These are phyloP conservation scores for Populus pruinosa DNA, from an alignment of 345 rosid species.

Conservation along the genomic window DNA sequence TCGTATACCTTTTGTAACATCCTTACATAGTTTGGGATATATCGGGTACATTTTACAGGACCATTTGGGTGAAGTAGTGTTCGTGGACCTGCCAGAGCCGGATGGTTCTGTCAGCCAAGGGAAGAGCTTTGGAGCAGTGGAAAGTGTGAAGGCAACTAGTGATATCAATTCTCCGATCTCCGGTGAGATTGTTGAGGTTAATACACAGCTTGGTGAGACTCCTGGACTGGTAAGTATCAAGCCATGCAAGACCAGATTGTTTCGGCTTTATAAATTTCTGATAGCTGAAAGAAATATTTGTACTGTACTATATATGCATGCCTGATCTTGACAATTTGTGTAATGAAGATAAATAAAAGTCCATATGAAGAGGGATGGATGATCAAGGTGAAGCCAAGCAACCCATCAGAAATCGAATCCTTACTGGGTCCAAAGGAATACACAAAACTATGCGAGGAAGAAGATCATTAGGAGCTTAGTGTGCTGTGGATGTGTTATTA, in stretches of 20 bases:
- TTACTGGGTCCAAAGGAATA: slow-evolving; percentile 77
- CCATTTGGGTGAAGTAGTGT: slow-evolving; percentile 94
- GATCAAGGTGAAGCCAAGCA: slow-evolving; percentile 89
- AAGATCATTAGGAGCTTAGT: slow-evolving; percentile 56
- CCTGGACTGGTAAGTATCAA: slow-evolving; percentile 64
- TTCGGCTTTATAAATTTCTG: background rate
- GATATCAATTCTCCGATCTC: slow-evolving; percentile 85
- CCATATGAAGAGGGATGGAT: slow-evolving; percentile 95
- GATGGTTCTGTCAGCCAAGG: slow-evolving; percentile 55
- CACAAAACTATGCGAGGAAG: slow-evolving; percentile 89
- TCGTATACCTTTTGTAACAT: background rate
- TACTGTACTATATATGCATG: background rate
- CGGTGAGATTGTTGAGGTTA: slow-evolving; percentile 78
- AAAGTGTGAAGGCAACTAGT: slow-evolving; percentile 95
- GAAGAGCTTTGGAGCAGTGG: slow-evolving; percentile 79
- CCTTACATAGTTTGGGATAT: background rate
- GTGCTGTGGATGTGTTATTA: background rate
- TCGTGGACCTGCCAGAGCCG: slow-evolving; percentile 74
- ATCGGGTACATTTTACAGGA: slow-evolving; percentile 34
- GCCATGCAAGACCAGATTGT: background rate
- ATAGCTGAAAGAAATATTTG: background rate
- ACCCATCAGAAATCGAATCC: slow-evolving; percentile 66
- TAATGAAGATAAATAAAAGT: slow-evolving; percentile 69
- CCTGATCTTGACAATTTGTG: background rate
- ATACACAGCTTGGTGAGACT: slow-evolving; percentile 58